Conservation (phyloP, 768 basidiomycete species). For the Psilocybe cyanescens region DNA sequence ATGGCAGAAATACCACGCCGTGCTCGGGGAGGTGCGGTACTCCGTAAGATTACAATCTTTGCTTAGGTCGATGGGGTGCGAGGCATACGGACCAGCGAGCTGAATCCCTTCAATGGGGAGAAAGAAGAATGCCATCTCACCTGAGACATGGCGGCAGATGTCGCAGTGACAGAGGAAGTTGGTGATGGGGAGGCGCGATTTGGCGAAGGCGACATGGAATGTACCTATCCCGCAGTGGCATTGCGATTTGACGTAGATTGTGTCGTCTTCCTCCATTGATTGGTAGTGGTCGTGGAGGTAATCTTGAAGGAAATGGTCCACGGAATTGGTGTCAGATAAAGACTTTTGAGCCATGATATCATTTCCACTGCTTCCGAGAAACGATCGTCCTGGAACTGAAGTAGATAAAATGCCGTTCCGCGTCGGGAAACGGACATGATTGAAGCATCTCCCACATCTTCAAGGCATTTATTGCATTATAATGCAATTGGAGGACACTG, state of each 20-base stretch:
- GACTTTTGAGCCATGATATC: too few species aligned
- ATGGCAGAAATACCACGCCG: conserved; percentile 31
- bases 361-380: too few species aligned
- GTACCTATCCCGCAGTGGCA: conserved; percentile 31
- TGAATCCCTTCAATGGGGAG: conserved; percentile 26
- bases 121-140: conserved; percentile 28
- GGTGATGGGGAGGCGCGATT: conserved; percentile 21
- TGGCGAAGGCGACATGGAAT: conserved; percentile 27
- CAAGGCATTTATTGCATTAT: too few species aligned
- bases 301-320: too few species aligned
- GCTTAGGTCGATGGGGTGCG: conserved; percentile 1
- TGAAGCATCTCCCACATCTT: too few species aligned
- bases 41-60: conserved; percentile 21
- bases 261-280: conserved; percentile 2
- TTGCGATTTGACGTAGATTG: conserved; percentile 13
- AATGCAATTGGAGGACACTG: too few species aligned
- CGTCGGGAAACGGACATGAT: too few species aligned
- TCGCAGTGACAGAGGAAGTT: conserved; percentile 33
- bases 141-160: conserved; percentile 31
- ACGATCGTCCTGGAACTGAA: too few species aligned
- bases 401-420: too few species aligned
- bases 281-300: too few species aligned
- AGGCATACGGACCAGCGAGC: conserved; percentile 9
- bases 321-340: too few species aligned
- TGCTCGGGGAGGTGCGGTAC: conserved; percentile 23